Evolutionary conservation across 1,284 basidiomycete genomes (phyloP), one percentile per base, ranked within the genome.

Genomic region (Apiotrichum mycotoxinovorans): DNA sequence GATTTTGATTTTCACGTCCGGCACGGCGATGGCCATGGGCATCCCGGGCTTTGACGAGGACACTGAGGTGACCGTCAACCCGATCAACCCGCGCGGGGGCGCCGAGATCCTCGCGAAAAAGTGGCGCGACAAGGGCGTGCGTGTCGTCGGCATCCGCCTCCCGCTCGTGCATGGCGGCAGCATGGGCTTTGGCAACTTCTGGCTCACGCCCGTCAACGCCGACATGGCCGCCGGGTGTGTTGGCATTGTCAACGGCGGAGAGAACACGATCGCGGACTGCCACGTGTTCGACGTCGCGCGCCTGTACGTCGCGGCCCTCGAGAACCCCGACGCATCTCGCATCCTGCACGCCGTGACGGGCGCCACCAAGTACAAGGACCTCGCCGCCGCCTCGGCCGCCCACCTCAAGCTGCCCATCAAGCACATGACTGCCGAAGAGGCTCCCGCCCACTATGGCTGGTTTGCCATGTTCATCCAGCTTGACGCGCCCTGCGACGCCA

Each of bases 211-310:
- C 4, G 57, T 68, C 51, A 23, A 22, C 5, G 30, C 26, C 0
- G 61, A 67, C 18, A 54, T 50, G 12, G 37, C 58, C 41, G 47
- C 20, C 5, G 67, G 68, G 2, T 55, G 38, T 38, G 42, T 61
- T 15, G 60, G 55, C 1, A 66, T 62, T 55, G 44, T 69, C 34
- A 66, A 47, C 1, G 57, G 66, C 0, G 61, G 61, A 2, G 11
- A 41, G 17, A 66, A 65, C 65, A 56, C 17, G 8, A 4, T 15
- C 35, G 17, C 8, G 4, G 11, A 14, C 63, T 1, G 59, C 10
- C 60, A 69, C 56, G 60, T 64, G 30, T 37, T 58, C 12, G 72
- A 73, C 54, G 62, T 59, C 2, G 71, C 66, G 0, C 45, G 17
- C 10, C 47, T 72, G 7, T 72, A 73, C 51, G 17, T 22, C 42